These are phyloP conservation scores for Elsinoe arachidis DNA, from an alignment of 2,329 filamentous ascomycete species.

Conservation along the genomic window DNA sequence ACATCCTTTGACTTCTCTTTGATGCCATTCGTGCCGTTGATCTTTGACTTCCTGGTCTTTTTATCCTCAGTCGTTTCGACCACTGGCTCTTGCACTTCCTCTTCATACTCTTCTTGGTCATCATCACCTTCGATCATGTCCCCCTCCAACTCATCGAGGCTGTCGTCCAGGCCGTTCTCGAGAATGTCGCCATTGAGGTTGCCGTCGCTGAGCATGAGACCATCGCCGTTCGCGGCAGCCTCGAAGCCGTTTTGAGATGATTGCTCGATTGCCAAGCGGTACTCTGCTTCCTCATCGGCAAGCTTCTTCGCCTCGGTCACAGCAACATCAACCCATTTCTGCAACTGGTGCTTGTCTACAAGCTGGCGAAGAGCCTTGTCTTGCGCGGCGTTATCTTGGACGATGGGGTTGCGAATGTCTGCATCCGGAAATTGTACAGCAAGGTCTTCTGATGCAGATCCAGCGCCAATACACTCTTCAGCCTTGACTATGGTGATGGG, in stretches of 20 bases:
- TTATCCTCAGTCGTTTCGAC: background rate
- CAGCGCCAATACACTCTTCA: conserved; percentile 42
- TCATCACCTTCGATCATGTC: background rate
- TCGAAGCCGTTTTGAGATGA: background rate
- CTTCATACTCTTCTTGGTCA: background rate
- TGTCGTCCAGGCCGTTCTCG: conserved; percentile 6
- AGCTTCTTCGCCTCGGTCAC: conserved; percentile 31
- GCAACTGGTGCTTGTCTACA: conserved; percentile 59
- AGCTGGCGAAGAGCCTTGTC: conserved; percentile 56
- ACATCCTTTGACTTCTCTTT: conserved; percentile 20
- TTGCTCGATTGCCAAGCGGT: background rate
- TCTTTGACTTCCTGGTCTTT: background rate
- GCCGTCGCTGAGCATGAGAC: background rate
- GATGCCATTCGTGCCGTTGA: conserved; percentile 5
- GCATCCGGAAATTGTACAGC: conserved; percentile 45
- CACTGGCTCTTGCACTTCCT: background rate
- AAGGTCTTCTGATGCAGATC: conserved; percentile 49
- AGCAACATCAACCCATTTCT: conserved; percentile 54
- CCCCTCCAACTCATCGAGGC: conserved; percentile 12
- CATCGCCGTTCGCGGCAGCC: background rate
- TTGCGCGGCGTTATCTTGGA: conserved; percentile 64
- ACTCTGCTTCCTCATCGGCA: conserved; percentile 26
- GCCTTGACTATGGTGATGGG: conserved; percentile 22
- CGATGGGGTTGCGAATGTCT: conserved; percentile 56
- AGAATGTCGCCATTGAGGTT: background rate